phyloP scores from a whole-genome alignment of 1,284 basidiomycete species.

The Porodaedalea pini region DNA sequence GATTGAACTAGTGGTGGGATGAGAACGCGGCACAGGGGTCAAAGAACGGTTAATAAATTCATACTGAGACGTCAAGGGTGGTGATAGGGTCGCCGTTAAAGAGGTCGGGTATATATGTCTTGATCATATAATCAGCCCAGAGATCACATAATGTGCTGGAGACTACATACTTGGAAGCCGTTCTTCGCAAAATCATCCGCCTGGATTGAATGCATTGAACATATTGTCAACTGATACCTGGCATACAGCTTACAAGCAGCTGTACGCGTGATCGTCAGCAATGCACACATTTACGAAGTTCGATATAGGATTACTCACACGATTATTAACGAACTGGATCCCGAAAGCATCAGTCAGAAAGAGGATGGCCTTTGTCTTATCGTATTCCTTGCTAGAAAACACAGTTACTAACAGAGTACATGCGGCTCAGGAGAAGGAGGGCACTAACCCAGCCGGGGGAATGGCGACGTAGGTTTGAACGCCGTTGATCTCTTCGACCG shows the following conservation, averaged over 20 bases:
- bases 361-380: constrained; percentile 56
- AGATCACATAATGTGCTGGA: background rate
- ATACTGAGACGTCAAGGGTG: constrained; percentile 35
- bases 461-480: constrained; percentile 48
- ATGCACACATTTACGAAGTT: no score
- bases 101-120: constrained; percentile 55
- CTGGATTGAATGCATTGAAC: background rate
- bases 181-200: constrained; percentile 72
- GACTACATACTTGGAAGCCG: constrained; percentile 55
- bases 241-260: constrained; percentile 3
- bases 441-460: constrained; percentile 27
- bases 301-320: constrained; percentile 37
- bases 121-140: background rate
- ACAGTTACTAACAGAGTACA: background rate
- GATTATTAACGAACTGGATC: constrained; percentile 50
- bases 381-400: constrained; percentile 29
- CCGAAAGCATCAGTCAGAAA: constrained; percentile 67
- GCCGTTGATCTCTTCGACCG: constrained; percentile 43
- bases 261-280: no score
- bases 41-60: constrained; percentile 16
- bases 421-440: background rate
- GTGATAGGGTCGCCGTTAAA: constrained; percentile 57
- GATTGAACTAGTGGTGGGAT: constrained; percentile 35
- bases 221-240: background rate
- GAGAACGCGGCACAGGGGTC: background rate